These are phyloP conservation scores for Nicotiana attenuata DNA, from an alignment of 257 asterid species.

Conservation along the genomic window DNA sequence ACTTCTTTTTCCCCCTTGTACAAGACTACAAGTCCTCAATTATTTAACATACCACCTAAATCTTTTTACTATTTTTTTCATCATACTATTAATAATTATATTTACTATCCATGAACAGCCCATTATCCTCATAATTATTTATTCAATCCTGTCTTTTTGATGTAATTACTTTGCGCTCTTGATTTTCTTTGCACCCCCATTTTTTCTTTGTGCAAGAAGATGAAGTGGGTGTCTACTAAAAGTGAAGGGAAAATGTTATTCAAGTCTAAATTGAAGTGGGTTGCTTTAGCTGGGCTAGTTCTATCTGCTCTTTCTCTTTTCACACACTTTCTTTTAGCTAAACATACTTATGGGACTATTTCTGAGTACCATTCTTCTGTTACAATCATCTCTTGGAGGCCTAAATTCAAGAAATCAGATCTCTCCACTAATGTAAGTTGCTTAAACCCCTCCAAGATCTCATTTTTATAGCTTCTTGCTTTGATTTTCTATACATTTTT, in stretches of 20 bases:
- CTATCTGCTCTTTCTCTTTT: conserved; percentile 73
- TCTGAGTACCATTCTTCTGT: conserved; percentile 83
- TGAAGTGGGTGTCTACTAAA: conserved; percentile 61
- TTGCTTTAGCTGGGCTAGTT: conserved; percentile 67
- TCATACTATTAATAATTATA: background rate
- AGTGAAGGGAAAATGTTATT: conserved; percentile 57
- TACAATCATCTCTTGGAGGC: conserved; percentile 93
- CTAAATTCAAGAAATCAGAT: conserved; percentile 59
- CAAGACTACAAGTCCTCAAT: background rate
- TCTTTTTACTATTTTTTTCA: background rate
- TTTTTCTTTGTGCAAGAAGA: conserved; percentile 12
- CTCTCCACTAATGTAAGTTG: conserved; percentile 45
- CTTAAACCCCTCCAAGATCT: conserved; percentile 18
- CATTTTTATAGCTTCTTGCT: conserved; percentile 15
- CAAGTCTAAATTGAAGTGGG: conserved; percentile 81
- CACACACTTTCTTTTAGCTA: conserved; percentile 81
- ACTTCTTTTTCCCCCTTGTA: background rate
- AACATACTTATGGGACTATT: conserved; percentile 59
- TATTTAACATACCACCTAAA: background rate
- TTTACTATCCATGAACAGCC: background rate
- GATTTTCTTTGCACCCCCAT: background rate
- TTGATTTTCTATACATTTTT: background rate
- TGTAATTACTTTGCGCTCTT: background rate
- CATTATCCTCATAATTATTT: background rate
- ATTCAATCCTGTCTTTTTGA: background rate